These are phyloP conservation scores for Fusarium domesticum DNA, from an alignment of 2,329 filamentous ascomycete genomes.

Conservation along the genomic window DNA sequence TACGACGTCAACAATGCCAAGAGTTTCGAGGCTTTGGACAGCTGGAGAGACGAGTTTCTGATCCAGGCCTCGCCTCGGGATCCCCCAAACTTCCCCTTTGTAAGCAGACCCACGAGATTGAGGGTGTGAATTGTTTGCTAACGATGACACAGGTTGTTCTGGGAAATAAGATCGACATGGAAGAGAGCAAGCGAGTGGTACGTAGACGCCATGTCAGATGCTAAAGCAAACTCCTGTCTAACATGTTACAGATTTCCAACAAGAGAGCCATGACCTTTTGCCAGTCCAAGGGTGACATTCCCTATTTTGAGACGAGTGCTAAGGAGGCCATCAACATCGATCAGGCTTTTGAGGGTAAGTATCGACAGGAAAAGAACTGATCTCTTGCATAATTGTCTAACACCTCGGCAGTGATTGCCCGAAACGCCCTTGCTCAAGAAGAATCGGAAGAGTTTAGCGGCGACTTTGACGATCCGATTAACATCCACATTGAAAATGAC, in stretches of 20 bases:
- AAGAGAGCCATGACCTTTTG: constrained; percentile 98
- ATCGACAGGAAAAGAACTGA: background rate
- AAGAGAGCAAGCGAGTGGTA: constrained; percentile 93
- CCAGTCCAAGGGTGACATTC: constrained; percentile 94
- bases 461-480: constrained; percentile 96
- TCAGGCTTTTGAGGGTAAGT: constrained; percentile 65
- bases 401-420: constrained; percentile 74
- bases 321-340: constrained; percentile 99
- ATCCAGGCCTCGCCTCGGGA: constrained; percentile 96
- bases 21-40: constrained; percentile 97
- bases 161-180: constrained; percentile 98
- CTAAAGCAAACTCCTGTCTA: constrained; percentile 4
- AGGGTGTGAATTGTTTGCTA: constrained; percentile 8
- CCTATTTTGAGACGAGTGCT: constrained; percentile 98
- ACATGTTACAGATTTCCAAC: constrained; percentile 69
- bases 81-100: constrained; percentile 96
- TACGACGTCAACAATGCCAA: constrained; percentile 99
- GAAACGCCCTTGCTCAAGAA: constrained; percentile 92
- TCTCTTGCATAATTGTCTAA: constrained; percentile 5
- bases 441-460: constrained; percentile 97
- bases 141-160: constrained; percentile 69
- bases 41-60: constrained; percentile 97
- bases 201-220: background rate
- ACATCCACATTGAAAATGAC: constrained; percentile 94
- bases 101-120: constrained; percentile 47